These are phyloP conservation scores for Allomyces javanicus DNA, from an alignment of 192 early-diverging fungal species.

Conservation along the genomic window DNA sequence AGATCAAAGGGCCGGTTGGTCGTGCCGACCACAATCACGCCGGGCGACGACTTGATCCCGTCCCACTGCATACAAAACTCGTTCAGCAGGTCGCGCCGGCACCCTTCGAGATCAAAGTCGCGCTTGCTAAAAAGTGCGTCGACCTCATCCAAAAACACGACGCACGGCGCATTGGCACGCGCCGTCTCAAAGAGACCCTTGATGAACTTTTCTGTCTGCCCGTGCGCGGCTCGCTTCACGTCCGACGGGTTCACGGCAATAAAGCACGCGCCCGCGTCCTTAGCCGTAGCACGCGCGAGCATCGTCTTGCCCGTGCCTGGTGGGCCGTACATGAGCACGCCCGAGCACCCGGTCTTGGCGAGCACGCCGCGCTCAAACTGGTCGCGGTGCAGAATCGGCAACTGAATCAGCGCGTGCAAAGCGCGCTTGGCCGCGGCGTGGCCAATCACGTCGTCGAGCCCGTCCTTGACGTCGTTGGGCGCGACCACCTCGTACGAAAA, in stretches of 20 bases:
- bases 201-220: slow-evolving; percentile 94
- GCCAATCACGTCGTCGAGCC: background rate
- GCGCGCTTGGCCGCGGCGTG: background rate
- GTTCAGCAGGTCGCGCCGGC: slow-evolving; percentile 64
- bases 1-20: slow-evolving; percentile 94
- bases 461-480: background rate
- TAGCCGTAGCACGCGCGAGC: slow-evolving; percentile 67
- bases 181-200: slow-evolving; percentile 82
- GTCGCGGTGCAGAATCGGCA: background rate
- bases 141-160: slow-evolving; percentile 93
- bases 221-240: slow-evolving; percentile 74
- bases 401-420: background rate
- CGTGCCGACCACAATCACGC: slow-evolving; percentile 73
- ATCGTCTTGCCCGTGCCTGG: slow-evolving; percentile 77
- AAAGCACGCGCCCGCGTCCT: slow-evolving; percentile 57
- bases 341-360: slow-evolving; percentile 13
- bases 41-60: slow-evolving; percentile 45
- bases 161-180: slow-evolving; percentile 76
- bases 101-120: slow-evolving; percentile 30
- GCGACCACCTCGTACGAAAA: background rate
- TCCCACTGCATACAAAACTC: slow-evolving; percentile 99
- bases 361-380: background rate
- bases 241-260: slow-evolving; percentile 58
- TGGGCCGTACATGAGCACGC: slow-evolving; percentile 66
- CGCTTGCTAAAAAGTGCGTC: slow-evolving; percentile 72